Conservation (phyloP, 2,329 filamentous ascomycete species). For the Acrocalymma vagum region DNA sequence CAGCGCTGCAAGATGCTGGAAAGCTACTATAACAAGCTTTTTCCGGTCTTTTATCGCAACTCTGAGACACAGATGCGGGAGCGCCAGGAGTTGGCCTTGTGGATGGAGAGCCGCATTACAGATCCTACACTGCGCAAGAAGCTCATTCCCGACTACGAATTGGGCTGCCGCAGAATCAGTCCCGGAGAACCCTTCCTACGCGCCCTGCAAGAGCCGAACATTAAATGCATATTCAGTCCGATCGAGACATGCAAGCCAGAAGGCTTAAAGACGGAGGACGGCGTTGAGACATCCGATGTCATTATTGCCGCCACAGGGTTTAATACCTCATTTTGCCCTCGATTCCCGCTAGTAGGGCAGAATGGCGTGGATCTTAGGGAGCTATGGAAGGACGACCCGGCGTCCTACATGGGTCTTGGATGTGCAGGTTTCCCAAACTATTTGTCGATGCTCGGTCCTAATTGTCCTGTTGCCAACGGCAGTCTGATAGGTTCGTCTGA, state of each 20-base stretch:
- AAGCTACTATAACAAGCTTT: slow-evolving; percentile 12
- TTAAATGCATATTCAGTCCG: slow-evolving; percentile 10
- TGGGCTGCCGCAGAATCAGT: slow-evolving; percentile 12
- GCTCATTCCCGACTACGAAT: slow-evolving; percentile 11
- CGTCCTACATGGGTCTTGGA: slow-evolving; percentile 11
- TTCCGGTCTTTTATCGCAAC: slow-evolving; percentile 9
- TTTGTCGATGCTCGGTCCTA: slow-evolving; percentile 14
- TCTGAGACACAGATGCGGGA: slow-evolving; percentile 3
- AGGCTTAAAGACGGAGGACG: slow-evolving; percentile 1
- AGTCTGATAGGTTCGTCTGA: slow-evolving; percentile 11
- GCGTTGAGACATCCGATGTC: slow-evolving; percentile 8
- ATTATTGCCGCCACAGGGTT: slow-evolving; percentile 17
- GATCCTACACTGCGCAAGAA: slow-evolving; percentile 7
- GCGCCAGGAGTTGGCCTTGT: slow-evolving; percentile 3
- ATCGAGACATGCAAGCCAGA: slow-evolving; percentile 7
- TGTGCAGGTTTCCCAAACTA: slow-evolving; percentile 15
- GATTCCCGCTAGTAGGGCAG: slow-evolving; percentile 9
- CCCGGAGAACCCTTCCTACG: slow-evolving; percentile 10
- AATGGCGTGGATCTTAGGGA: slow-evolving; percentile 6
- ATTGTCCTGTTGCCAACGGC: slow-evolving; percentile 15
- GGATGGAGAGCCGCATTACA: slow-evolving; percentile 5
- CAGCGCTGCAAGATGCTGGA: slow-evolving; percentile 10
- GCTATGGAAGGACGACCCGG: slow-evolving; percentile 11
- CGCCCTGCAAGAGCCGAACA: slow-evolving; percentile 9
- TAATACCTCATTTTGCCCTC: slow-evolving; percentile 11